Base-by-base conservation (phyloP, 129 eudicot genomes). In the Centrapalus pauciflorus region DNA sequence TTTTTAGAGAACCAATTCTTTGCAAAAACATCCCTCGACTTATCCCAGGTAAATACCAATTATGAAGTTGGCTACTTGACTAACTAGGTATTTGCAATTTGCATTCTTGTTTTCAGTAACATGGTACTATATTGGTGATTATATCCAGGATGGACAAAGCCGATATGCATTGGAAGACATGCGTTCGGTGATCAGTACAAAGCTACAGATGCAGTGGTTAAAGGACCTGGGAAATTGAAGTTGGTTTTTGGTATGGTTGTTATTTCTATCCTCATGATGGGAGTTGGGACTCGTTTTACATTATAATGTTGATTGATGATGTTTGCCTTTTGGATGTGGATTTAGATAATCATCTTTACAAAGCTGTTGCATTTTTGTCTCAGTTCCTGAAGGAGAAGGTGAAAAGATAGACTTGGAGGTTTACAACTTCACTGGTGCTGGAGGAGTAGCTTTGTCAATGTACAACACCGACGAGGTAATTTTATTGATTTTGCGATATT, bases 81-180 rank as follows among this genome's bases (percentile, higher is more conserved):
- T n/a, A n/a, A n/a, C n/a, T 72, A 23, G 23, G 2, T 37, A 1
- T 35, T 25, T 9, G 27, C 3, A 45, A 29, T 49, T n/a, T 58
- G 14, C n/a, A 23, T 23, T 50, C 1, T 25, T 50, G 5, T 33
- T 10, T 13, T 50, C 8, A 27, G 41, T 46, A 4, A 12, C 20
- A 32, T 28, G 26, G 27, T 29, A 60, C 30, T 58, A 4, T 69
- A 33, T 19, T 24, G 37, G 21, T 28, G 50, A 20, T 19, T 57
- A 29, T 25, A 50, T 58, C 14, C 79, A 94, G 98, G 98, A 4
- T 93, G 96, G 95, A 93, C 85, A 32, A 88, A 93, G 79, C 98
- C 98, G 5, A 93, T 93, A 62, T 93, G 98, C 76, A 88, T 93
- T 17, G 98, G 96, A 61, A 86, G 98, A 70, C 98, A 93, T 88